Percentiles rank a stretch among this genome's conserved stretches.
These are phyloP conservation scores for Shiraia bambusicola DNA, from an alignment of 2,329 filamentous ascomycete genomes.

Conservation along the genomic window DNA sequence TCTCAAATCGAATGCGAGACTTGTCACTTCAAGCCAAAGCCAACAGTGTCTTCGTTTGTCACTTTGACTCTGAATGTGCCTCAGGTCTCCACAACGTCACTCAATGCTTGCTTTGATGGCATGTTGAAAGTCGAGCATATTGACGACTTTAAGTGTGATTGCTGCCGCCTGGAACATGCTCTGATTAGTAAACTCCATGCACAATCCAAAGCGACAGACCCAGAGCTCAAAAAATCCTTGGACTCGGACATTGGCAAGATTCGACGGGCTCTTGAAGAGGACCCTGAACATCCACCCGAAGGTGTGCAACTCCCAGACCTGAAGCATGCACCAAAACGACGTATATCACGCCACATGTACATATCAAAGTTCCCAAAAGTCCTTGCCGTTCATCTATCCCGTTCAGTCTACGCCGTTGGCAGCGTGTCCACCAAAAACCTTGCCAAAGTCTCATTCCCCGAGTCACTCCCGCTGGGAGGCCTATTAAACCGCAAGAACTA, in stretches of 20 bases:
- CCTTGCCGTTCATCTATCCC: conserved; percentile 85
- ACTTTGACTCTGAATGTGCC: conserved; percentile 91
- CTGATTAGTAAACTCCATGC: conserved; percentile 64
- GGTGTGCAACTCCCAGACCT: conserved; percentile 74
- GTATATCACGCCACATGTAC: conserved; percentile 83
- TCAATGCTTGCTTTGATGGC: conserved; percentile 88
- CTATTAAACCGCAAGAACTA: conserved; percentile 78
- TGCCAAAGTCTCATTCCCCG: conserved; percentile 90
- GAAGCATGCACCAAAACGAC: conserved; percentile 73
- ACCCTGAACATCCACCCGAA: conserved; percentile 76
- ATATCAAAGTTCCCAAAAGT: conserved; percentile 88
- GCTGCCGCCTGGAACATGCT: conserved; percentile 83
- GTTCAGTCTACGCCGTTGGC: conserved; percentile 83
- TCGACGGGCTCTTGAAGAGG: conserved; percentile 68
- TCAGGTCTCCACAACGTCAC: conserved; percentile 71
- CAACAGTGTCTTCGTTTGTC: conserved; percentile 82
- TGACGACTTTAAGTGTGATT: conserved; percentile 94
- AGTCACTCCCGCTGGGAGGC: conserved; percentile 78
- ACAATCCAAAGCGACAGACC: conserved; percentile 46
- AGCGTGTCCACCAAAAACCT: conserved; percentile 85
- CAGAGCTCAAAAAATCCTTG: conserved; percentile 50
- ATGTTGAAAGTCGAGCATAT: conserved; percentile 95
- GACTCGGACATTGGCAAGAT: conserved; percentile 65
- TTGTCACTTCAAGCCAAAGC: conserved; percentile 85
- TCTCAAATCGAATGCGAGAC: conserved; percentile 93